Conservation (phyloP, 2,329 filamentous ascomycete species). For the Monilinia aucupariae region DNA sequence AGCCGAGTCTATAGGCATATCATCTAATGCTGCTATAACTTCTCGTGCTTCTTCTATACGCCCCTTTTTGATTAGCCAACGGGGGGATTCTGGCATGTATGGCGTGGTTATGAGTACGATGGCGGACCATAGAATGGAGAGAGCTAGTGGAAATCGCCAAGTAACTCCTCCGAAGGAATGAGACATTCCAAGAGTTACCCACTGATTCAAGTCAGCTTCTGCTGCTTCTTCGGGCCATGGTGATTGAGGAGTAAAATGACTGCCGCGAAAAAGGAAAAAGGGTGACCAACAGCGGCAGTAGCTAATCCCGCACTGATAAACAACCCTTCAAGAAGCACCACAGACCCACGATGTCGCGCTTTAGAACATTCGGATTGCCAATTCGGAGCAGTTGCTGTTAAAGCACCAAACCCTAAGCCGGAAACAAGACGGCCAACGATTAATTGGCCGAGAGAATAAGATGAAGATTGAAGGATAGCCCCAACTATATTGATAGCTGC, state of each 20-base stretch:
- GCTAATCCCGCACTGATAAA: conserved; percentile 47
- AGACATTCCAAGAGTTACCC: conserved; percentile 54
- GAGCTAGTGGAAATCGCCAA: conserved; percentile 58
- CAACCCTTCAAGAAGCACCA: conserved; percentile 56
- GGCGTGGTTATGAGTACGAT: conserved; percentile 51
- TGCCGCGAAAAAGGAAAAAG: conserved; percentile 1
- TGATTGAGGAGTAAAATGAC: not conserved
- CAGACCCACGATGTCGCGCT: conserved; percentile 51
- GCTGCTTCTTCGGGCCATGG: not conserved
- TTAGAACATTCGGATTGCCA: conserved; percentile 58
- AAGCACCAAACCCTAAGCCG: conserved; percentile 47
- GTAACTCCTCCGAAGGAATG: conserved; percentile 46
- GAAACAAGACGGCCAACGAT: conserved; percentile 47
- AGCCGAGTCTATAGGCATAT: conserved; percentile 43
- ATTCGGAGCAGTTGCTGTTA: conserved; percentile 47
- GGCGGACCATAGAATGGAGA: conserved; percentile 53
- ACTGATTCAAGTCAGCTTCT: conserved; percentile 39
- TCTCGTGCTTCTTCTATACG: conserved; percentile 41
- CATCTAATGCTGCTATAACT: conserved; percentile 41
- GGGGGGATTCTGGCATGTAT: conserved; percentile 47
- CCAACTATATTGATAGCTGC: conserved; percentile 54
- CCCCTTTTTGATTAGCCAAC: conserved; percentile 44
- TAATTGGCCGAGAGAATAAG: conserved; percentile 46
- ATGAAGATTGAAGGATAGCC: conserved; percentile 41
- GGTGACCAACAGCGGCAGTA: conserved; percentile 14